Evolutionary conservation across 2,329 filamentous ascomycete genomes (phyloP), one percentile per base, ranked within the genome.

Genomic region (Colletotrichum incanum): DNA sequence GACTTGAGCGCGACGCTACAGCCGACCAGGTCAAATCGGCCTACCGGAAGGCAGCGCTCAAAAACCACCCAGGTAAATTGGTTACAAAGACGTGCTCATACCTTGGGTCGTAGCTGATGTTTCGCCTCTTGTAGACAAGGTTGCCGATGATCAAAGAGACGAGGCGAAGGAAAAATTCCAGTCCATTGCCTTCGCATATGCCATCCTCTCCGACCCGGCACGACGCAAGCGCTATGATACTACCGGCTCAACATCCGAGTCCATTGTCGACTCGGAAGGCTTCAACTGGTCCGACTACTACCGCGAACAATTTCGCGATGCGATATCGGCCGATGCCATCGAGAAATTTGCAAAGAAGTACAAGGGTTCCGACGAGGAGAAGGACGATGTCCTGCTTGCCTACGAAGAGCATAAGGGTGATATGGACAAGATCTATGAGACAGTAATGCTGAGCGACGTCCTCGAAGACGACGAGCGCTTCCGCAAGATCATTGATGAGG

Each of bases 251-350:
- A 98, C 95, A 0, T 91, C 93, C 14, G 95, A 98, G 79, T 92
- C 91, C 11, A 89, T 97, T 28, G 88, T 92, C 41, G 93, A 94
- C 79, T 88, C 90, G 5, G 92, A 94, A 71, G 93, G 92, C 65
- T 99, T 98, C 84, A 90, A 94, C 85, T 99, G 96, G 96, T 87
- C 90, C 65, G 92, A 93, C 59, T 99, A 95, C 85, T 99, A 97
- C 86, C 90, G 92, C 66, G 91, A 93, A 75, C 95, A 98, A 77
- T 98, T 92, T 81, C 90, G 89, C 61, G 92, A 95, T 68, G 88
- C 94, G 34, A 87, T 99, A 62, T 95, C 91, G 23, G 84, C 87
- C 3, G 91, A 94, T 72, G 90, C 90, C 5, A 96, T 99, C 76
- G 88, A 92, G 67, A 89, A 91, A 67, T 94, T 98, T 78, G 90